phyloP scores from a whole-genome alignment of 192 early-diverging fungal species.

The Pecoramyces ruminantium region DNA sequence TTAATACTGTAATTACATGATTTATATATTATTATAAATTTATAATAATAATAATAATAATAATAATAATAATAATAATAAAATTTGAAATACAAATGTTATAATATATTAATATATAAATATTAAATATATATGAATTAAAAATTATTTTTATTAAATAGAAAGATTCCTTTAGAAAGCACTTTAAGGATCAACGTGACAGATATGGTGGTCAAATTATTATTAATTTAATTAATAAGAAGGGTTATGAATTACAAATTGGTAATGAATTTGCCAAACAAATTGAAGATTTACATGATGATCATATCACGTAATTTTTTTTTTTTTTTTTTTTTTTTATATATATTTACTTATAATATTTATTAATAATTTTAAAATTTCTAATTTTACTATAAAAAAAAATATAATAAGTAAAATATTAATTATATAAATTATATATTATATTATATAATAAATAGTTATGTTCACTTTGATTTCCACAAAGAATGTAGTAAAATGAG shows the following conservation, averaged over 20 bases:
- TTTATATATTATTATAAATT: no score
- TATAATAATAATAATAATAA: no score
- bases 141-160: constrained; percentile 7
- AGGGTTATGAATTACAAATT: constrained; percentile 75
- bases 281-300: constrained; percentile 27
- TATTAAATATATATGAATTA: no score
- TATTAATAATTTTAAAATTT: no score
- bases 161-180: constrained; percentile 45
- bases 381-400: no score
- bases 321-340: no score
- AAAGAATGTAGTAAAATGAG: constrained; percentile 89
- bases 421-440: no score
- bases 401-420: no score
- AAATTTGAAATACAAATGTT: no score
- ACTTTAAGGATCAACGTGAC: constrained; percentile 51
- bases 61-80: no score
- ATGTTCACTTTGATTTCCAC: constrained; percentile 96
- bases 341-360: no score
- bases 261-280: constrained; percentile 58
- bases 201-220: constrained; percentile 69
- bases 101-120: no score
- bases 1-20: constrained; percentile 49
- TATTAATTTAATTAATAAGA: constrained; percentile 88
- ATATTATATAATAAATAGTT: constrained; percentile 14
- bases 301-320: constrained; percentile 13